A percentile compares a stretch with the other conserved stretches of the same genome.
Evolutionary conservation across 2,329 filamentous ascomycete genomes (phyloP).

Genomic region (Alternaria infectoria): DNA sequence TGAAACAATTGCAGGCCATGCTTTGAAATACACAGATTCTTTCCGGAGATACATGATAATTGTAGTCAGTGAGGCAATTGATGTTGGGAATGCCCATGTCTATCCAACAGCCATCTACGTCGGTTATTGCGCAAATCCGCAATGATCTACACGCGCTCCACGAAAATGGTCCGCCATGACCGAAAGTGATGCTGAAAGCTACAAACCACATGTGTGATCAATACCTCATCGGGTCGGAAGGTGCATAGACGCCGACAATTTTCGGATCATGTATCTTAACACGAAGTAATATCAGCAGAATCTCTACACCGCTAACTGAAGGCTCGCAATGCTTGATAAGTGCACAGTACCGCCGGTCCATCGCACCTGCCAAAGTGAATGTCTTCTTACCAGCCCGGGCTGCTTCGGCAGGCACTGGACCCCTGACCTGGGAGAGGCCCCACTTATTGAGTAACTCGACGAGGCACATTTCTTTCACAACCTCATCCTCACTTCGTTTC

Average conservation of each 20-base stretch:
- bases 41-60: background rate
- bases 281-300: background rate
- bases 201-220: background rate
- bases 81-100: background rate
- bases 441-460: slow-evolving; percentile 7
- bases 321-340: background rate
- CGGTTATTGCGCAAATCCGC: background rate
- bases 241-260: background rate
- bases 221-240: background rate
- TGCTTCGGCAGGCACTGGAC: slow-evolving; percentile 5
- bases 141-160: background rate
- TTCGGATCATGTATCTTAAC: background rate
- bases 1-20: background rate
- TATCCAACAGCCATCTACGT: background rate
- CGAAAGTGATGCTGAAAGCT: background rate
- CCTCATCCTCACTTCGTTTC: slow-evolving; percentile 10
- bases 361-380: background rate
- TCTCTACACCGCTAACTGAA: background rate
- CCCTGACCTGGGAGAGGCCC: slow-evolving; percentile 3
- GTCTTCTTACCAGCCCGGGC: background rate
- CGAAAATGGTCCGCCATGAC: background rate
- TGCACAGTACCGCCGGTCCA: background rate
- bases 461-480: slow-evolving; percentile 6
- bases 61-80: background rate
- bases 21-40: background rate